Percentiles rank a stretch among this genome's conserved stretches.
These are phyloP conservation scores for Lipomyces orientalis DNA, from an alignment of 805 yeast genomes.

Conservation along the genomic window DNA sequence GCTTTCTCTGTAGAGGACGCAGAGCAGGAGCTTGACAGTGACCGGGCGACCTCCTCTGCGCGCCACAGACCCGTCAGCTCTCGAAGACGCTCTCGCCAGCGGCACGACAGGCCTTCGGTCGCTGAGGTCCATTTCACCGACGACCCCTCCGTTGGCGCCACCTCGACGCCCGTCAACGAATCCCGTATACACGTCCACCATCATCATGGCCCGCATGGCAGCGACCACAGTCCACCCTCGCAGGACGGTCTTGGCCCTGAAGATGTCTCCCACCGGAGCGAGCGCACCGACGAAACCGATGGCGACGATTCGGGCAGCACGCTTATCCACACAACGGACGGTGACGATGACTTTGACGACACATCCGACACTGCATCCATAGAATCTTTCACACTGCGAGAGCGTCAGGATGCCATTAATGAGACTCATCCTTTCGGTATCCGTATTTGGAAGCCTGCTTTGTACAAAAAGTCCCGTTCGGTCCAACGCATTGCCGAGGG, in stretches of 20 bases:
- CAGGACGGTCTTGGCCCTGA: slow-evolving; percentile 12
- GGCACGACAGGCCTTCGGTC: slow-evolving; percentile 24
- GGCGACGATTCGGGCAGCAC: slow-evolving; percentile 36
- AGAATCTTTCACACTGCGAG: slow-evolving; percentile 86
- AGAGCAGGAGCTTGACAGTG: slow-evolving; percentile 28
- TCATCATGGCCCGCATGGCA: slow-evolving; percentile 18
- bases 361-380: slow-evolving; percentile 52
- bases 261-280: not conserved
- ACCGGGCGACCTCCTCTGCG: slow-evolving; percentile 12
- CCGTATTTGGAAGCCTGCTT: slow-evolving; percentile 97
- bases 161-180: slow-evolving; percentile 27
- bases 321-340: slow-evolving; percentile 37
- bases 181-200: slow-evolving; percentile 33
- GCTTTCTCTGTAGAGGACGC: slow-evolving; percentile 35
- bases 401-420: slow-evolving; percentile 94
- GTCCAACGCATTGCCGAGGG: slow-evolving; percentile 90
- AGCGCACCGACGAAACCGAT: slow-evolving; percentile 28
- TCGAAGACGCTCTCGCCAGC: slow-evolving; percentile 24
- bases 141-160: slow-evolving; percentile 34
- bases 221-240: slow-evolving; percentile 10
- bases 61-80: slow-evolving; percentile 20
- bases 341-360: slow-evolving; percentile 46
- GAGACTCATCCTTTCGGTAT: slow-evolving; percentile 98
- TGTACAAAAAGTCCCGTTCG: slow-evolving; percentile 89
- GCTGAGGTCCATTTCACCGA: slow-evolving; percentile 36